Evolutionary conservation across 2,329 filamentous ascomycete genomes (phyloP).

Genomic region (Lanzia echinophila): DNA sequence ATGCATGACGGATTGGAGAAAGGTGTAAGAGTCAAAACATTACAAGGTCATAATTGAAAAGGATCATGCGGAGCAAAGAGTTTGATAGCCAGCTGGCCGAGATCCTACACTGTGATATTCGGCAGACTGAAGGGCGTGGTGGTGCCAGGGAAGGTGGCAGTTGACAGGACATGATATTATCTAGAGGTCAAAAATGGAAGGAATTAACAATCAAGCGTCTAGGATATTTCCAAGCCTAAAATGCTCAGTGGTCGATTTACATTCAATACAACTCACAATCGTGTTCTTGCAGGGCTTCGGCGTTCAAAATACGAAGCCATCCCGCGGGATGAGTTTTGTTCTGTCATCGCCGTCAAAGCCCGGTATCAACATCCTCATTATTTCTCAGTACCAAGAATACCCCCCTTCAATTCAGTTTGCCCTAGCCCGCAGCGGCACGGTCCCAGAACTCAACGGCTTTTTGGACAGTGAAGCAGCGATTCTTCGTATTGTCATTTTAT

Average conservation of each 20-base stretch:
- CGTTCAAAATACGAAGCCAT: neutral
- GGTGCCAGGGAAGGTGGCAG: neutral
- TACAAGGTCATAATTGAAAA: neutral
- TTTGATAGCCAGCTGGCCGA: too few relatives aligned
- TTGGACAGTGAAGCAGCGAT: neutral
- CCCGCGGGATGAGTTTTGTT: neutral
- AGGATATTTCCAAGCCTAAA: neutral
- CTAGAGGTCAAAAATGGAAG: neutral
- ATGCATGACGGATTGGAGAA: constrained; percentile 94
- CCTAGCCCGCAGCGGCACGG: neutral
- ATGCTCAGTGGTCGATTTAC: neutral
- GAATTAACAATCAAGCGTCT: neutral
- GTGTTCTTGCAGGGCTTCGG: neutral
- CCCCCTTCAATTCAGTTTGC: neutral
- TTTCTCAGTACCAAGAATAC: neutral
- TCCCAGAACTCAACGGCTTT: neutral
- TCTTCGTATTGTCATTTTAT: neutral
- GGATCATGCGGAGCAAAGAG: too few relatives aligned
- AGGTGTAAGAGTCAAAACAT: constrained; percentile 51
- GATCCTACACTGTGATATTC: too few relatives aligned
- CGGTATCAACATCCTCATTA: neutral
- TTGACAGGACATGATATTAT: neutral
- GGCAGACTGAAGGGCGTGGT: too few relatives aligned
- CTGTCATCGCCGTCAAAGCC: neutral
- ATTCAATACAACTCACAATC: neutral